Evolutionary conservation across 495 filamentous ascomycete species (phyloP).

Genomic region (Aspergillus asperescens): DNA sequence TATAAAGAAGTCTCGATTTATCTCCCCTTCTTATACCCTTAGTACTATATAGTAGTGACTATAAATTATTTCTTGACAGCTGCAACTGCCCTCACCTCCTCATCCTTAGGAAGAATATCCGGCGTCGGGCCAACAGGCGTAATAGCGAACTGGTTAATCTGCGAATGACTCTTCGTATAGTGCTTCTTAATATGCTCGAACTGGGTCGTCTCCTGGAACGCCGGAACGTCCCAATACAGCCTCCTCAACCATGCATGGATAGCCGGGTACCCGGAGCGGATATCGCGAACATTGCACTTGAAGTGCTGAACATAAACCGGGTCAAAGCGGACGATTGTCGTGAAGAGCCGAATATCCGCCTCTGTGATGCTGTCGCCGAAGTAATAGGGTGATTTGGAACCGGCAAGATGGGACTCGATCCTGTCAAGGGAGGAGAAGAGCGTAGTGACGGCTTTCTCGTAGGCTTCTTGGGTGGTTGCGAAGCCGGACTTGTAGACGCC

Average conservation of each 20-base stretch:
- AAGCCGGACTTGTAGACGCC: conserved; percentile 78
- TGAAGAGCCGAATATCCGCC: conserved; percentile 75
- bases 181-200: conserved; percentile 70
- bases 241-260: conserved; percentile 63
- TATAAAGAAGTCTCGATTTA: neutral
- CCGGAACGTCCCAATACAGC: conserved; percentile 63
- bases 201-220: conserved; percentile 58
- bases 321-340: conserved; percentile 82
- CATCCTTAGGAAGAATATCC: conserved; percentile 54
- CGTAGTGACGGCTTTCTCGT: conserved; percentile 58
- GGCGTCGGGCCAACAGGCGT: conserved; percentile 62
- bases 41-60: neutral
- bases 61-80: conserved; percentile 19
- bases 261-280: conserved; percentile 67
- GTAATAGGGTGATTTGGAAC: conserved; percentile 54
- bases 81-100: conserved; percentile 55
- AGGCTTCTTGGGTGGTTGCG: conserved; percentile 71
- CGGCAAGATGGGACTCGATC: conserved; percentile 60
- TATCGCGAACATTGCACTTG: conserved; percentile 84
- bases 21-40: neutral
- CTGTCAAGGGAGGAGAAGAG: conserved; percentile 70
- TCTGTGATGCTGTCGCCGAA: conserved; percentile 69
- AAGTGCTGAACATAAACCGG: conserved; percentile 90
- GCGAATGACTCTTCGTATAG: conserved; percentile 65
- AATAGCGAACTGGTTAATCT: conserved; percentile 60